A percentile compares a stretch with the other conserved stretches of the same genome.
Conservation (phyloP, 2,329 filamentous ascomycete species). For the Botrytis byssoidea region DNA sequence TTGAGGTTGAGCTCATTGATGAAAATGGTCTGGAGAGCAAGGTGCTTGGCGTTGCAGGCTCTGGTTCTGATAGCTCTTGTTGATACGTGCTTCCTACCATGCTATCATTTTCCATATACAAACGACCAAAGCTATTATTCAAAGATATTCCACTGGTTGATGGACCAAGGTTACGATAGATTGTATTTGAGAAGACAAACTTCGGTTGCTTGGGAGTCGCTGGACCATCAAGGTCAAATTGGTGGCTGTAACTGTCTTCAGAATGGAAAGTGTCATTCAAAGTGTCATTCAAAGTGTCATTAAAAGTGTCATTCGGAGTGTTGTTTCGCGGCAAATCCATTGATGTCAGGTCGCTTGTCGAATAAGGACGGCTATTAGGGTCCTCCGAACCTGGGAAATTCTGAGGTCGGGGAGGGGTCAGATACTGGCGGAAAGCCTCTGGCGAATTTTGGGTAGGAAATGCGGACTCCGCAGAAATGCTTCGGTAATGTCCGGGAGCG, state of each 20-base stretch:
- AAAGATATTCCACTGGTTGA: background rate
- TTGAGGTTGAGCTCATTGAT: background rate
- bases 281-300: background rate
- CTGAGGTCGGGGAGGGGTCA: constrained; percentile 11
- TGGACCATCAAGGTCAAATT: background rate
- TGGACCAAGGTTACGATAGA: background rate
- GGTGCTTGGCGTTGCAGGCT: background rate
- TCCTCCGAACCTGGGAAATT: background rate
- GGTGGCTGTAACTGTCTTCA: background rate
- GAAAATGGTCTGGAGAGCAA: background rate
- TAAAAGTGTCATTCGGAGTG: constrained; percentile 14
- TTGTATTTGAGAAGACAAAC: background rate
- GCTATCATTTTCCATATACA: constrained; percentile 13
- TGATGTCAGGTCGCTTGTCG: constrained; percentile 25
- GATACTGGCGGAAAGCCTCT: constrained; percentile 9
- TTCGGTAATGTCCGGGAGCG: background rate
- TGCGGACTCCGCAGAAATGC: background rate
- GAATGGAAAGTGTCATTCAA: background rate
- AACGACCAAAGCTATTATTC: constrained; percentile 7
- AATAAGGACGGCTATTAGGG: constrained; percentile 24
- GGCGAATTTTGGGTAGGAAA: background rate
- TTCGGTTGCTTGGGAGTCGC: constrained; percentile 9
- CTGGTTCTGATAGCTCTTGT: background rate
- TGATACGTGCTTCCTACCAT: background rate
- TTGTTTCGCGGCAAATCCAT: constrained; percentile 21